Conservation (phyloP, 2,329 filamentous ascomycete species). For the Venturia nashicola region DNA sequence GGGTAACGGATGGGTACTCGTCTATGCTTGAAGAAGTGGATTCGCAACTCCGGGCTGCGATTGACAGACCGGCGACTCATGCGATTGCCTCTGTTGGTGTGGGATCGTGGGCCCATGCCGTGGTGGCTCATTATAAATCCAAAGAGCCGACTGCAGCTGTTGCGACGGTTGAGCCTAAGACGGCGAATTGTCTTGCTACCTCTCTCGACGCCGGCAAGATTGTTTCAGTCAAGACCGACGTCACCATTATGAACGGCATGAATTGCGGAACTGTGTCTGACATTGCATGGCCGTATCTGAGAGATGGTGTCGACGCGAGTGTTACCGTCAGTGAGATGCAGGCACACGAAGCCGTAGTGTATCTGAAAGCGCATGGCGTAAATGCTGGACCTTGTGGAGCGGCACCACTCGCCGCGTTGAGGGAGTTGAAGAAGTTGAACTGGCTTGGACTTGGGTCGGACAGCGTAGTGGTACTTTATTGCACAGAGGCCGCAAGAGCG, state of each 20-base stretch:
- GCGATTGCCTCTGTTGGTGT: slow-evolving; percentile 59
- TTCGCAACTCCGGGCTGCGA: slow-evolving; percentile 38
- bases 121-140: slow-evolving; percentile 51
- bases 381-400: slow-evolving; percentile 51
- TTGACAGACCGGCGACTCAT: slow-evolving; percentile 29
- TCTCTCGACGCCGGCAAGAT: slow-evolving; percentile 39
- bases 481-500: slow-evolving; percentile 49
- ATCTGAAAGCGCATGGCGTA: slow-evolving; percentile 37
- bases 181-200: slow-evolving; percentile 45
- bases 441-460: slow-evolving; percentile 28
- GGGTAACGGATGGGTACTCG: slow-evolving; percentile 67
- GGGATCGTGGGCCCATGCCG: slow-evolving; percentile 60
- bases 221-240: slow-evolving; percentile 39
- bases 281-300: slow-evolving; percentile 51
- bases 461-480: slow-evolving; percentile 52
- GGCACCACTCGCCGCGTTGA: slow-evolving; percentile 45
- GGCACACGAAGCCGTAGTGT: slow-evolving; percentile 44
- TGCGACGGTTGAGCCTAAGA: slow-evolving; percentile 59
- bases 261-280: slow-evolving; percentile 58
- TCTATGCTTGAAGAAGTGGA: slow-evolving; percentile 62
- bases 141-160: slow-evolving; percentile 27
- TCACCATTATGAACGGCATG: slow-evolving; percentile 64
- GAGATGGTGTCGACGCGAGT: slow-evolving; percentile 45
- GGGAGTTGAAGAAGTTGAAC: slow-evolving; percentile 29
- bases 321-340: slow-evolving; percentile 51